Conservation (phyloP, 164 flowering plant genomes). For the Taxillus chinensis region DNA sequence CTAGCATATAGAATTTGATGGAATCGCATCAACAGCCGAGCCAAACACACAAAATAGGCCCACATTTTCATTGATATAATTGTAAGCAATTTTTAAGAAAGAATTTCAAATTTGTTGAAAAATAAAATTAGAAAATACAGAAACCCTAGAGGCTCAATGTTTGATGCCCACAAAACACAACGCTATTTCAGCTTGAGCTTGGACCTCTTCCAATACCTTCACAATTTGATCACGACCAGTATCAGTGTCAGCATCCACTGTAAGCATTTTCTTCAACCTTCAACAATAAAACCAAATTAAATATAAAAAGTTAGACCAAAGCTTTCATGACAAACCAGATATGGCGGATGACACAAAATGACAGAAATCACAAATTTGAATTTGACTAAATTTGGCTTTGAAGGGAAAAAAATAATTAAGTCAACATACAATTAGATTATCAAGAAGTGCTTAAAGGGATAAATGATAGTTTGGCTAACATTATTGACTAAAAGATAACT, state of each 20-base stretch:
- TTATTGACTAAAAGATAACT: too few relatives aligned
- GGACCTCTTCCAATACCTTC: slow-evolving; percentile 82
- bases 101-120: not conserved
- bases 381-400: not conserved
- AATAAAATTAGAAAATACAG: too few relatives aligned
- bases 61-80: too few relatives aligned
- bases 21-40: too few relatives aligned
- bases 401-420: not conserved
- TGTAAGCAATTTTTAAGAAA: too few relatives aligned
- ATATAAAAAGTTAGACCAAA: slow-evolving; percentile 23
- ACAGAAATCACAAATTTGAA: not conserved
- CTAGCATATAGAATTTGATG: too few relatives aligned
- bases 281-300: slow-evolving; percentile 12
- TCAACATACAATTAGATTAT: not conserved
- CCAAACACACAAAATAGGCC: too few relatives aligned
- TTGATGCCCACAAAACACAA: slow-evolving; percentile 81
- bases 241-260: slow-evolving; percentile 32
- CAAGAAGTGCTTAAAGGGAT: not conserved
- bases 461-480: too few relatives aligned
- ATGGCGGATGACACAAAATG: slow-evolving; percentile 10
- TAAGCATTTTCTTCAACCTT: slow-evolving; percentile 76
- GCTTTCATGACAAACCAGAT: slow-evolving; percentile 19
- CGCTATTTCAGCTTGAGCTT: slow-evolving; percentile 93
- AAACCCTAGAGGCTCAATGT: slow-evolving; percentile 23
- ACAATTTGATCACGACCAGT: slow-evolving; percentile 62